These are phyloP conservation scores for Saturnispora silvae DNA, from an alignment of 805 yeast genomes.

Conservation along the genomic window DNA sequence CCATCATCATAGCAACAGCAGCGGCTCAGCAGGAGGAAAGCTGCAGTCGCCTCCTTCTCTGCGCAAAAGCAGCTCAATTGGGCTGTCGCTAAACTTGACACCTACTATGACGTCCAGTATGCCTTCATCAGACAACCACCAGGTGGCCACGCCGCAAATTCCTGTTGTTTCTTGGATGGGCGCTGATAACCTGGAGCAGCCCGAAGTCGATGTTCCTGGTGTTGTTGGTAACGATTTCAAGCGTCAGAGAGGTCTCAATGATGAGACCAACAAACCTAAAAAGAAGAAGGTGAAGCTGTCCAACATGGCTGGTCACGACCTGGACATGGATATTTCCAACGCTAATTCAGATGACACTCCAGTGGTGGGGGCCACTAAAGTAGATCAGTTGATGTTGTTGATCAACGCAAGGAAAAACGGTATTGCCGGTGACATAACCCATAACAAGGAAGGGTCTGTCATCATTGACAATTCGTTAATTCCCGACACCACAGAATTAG, in stretches of 20 bases:
- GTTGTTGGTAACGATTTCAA: no score
- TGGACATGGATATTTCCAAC: no score
- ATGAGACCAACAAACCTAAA: no score
- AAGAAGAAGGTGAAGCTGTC: no score
- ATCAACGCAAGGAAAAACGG: conserved; percentile 83
- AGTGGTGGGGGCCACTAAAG: conserved; percentile 73
- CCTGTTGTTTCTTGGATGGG: neutral
- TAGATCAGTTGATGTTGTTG: conserved; percentile 84
- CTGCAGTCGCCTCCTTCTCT: no score
- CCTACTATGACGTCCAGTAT: neutral
- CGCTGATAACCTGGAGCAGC: no score
- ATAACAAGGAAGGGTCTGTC: conserved; percentile 55
- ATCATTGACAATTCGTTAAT: conserved; percentile 24
- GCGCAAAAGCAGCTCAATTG: neutral
- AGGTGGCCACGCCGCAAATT: neutral
- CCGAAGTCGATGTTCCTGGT: no score
- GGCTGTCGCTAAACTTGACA: neutral
- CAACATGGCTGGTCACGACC: no score
- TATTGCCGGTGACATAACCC: conserved; percentile 50
- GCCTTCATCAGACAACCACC: neutral
- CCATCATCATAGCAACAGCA: no score
- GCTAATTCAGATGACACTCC: conserved; percentile 44
- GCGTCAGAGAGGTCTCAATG: no score
- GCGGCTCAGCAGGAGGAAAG: no score
- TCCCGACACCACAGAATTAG: conserved; percentile 53